A percentile compares a stretch with the other conserved stretches of the same genome.
Conservation (phyloP, 208 protist genomes). For the Acanthamoeba triangularis region DNA sequence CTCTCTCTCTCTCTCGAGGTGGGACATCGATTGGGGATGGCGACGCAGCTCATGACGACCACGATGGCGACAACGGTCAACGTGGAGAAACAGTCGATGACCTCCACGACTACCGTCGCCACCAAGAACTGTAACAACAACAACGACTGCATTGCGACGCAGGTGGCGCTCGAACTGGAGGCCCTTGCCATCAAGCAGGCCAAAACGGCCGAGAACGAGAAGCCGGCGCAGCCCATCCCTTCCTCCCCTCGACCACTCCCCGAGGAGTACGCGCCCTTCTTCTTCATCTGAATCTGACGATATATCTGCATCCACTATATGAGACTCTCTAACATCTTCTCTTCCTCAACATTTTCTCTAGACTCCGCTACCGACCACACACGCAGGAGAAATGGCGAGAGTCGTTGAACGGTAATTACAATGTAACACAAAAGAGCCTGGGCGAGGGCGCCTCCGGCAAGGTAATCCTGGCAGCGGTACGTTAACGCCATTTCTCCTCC, state of each 20-base stretch:
- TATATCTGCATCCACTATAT: not conserved
- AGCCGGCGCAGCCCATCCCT: not conserved
- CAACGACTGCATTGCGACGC: not conserved
- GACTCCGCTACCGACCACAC: not conserved
- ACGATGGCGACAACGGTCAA: not conserved
- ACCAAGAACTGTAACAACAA: not conserved
- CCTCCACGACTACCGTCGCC: not conserved
- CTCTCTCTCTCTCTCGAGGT: no score
- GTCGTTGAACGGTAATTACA: conserved; percentile 56
- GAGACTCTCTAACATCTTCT: not conserved
- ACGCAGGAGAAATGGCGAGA: not conserved
- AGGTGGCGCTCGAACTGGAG: not conserved
- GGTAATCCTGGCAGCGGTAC: conserved; percentile 27
- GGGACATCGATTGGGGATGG: not conserved
- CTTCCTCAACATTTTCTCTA: not conserved
- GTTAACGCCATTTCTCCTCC: not conserved
- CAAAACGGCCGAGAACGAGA: not conserved
- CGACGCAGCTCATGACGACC: not conserved
- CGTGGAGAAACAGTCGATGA: not conserved
- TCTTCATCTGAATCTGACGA: not conserved
- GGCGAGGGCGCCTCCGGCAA: conserved; percentile 52
- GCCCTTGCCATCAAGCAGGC: not conserved
- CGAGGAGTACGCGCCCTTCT: not conserved
- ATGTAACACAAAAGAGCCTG: conserved; percentile 23
- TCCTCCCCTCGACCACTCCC: conserved; percentile 38